Conservation (phyloP, 352 stramenopile species). For the Pythium phragmitis region DNA sequence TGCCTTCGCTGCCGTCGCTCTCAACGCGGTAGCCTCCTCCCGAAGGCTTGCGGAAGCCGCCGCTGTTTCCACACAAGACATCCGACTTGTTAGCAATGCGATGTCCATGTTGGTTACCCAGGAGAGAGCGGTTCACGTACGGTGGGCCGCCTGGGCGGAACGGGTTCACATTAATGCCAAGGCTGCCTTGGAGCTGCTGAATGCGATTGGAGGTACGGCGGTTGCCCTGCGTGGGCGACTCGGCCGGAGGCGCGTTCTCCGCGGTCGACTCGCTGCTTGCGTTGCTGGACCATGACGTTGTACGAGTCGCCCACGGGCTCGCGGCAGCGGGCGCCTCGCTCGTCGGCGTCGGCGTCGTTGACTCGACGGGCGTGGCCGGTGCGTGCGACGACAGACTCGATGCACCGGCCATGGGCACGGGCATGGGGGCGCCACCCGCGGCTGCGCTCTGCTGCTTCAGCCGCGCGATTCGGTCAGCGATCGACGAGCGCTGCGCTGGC, state of each 20-base stretch:
- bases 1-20: constrained; percentile 23
- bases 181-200: constrained; percentile 71
- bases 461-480: constrained; percentile 75
- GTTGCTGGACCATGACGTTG: constrained; percentile 11
- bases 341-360: background rate
- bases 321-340: constrained; percentile 8
- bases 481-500: constrained; percentile 38
- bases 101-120: background rate
- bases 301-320: constrained; percentile 1
- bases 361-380: background rate
- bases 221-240: constrained; percentile 22
- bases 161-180: constrained; percentile 85
- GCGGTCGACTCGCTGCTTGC: constrained; percentile 7
- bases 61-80: constrained; percentile 10
- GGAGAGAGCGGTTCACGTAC: constrained; percentile 14
- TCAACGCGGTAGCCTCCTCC: constrained; percentile 7
- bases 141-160: constrained; percentile 50
- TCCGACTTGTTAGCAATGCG: background rate
- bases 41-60: constrained; percentile 42
- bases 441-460: constrained; percentile 66
- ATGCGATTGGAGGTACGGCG: constrained; percentile 53
- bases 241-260: constrained; percentile 18
- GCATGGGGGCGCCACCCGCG: constrained; percentile 29
- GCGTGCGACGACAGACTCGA: constrained; percentile 28
- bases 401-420: constrained; percentile 26